Evolutionary conservation across 768 basidiomycete species (phyloP), one percentile per base, ranked within the genome.

Genomic region (Hypholoma fasciculare): DNA sequence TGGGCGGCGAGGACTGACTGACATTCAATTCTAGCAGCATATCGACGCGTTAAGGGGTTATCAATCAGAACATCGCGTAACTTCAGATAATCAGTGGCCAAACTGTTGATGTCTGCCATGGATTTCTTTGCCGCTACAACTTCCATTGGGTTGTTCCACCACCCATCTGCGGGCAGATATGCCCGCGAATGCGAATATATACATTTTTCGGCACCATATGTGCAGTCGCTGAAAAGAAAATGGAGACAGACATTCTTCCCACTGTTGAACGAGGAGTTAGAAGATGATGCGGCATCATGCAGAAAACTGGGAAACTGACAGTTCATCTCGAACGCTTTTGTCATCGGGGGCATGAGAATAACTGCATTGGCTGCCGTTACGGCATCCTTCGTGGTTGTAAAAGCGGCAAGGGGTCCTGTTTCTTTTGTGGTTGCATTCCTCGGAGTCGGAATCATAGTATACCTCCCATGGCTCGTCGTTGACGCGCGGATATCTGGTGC

Each of bases 341-440:
- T 70, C 54, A 58, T 85, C 81, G 0, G 83, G 83, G 0, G 80
- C 79, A 69, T 86, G 84, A 20, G 76, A 80, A 66, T 69, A 84
- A 17, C 54, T 52, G 61, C 83, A 85, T 4, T 54, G 36, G 2
- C 14, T 55, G 1, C 79, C 80, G 23, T 72, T 68, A 14, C 36
- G 59, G 60, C 83, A 84, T 2, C 77, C 78, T 8, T 67, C 70
- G 42, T 76, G 82, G 47, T 86, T 84, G 64, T 84, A 82, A 65
- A 77, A 80, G 50, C 77, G 74, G 67, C 84, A 86, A 0, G 83
- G 77, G 1, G 73, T 69, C 0, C 69, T 67, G 56, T 80, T 82
- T 7, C 83, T 84, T 0, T 55, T 58, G 58, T 84, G 82, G 16
- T 67, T 62, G 61, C 71, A 82, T 62, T 86, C 85, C 36, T 78